Evolutionary conservation across 2,329 filamentous ascomycete genomes (phyloP), one percentile per base, ranked within the genome.

Genomic region (Plenodomus biglobosus): DNA sequence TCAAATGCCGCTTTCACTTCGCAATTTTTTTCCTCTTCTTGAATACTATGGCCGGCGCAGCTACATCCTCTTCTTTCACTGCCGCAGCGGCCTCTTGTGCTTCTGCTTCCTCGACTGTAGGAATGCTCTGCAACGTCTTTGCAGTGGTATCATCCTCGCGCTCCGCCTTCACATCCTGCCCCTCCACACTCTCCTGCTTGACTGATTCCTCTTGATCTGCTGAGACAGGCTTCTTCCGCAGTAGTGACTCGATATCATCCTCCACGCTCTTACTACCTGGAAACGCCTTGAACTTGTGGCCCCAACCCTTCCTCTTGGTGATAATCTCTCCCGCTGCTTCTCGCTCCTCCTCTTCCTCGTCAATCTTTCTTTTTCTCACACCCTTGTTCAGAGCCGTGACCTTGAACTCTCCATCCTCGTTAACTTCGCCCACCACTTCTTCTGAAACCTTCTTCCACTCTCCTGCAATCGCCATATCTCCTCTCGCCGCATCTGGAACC

Each of bases 381-480:
- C 84, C 85, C 21, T 77, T 76, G 8, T 80, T 81, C 38, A 75
- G 50, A 8, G 64, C 56, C 22, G 71, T 65, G 7, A 48, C 67
- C 38, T 76, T 75, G 6, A 75, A 75, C 45, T 80, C 76, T 7
- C 76, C 71, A 21, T 75, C 73, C 22, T 73, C 68, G n/a, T 71
- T 72, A 20, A 75, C 71, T 38, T 72, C 70, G 5, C 71, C 70
- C 10, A 68, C 76, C 13, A 77, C 59, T 37, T 60, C 49, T 78
- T 38, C 83, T 79, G 58, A 61, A 35, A 89, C 82, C 5, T 81
- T 84, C 49, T 90, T 84, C 92, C 92, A 99, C 44, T 95, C 88
- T 24, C 94, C 90, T 3, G 87, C 85, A 76, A 96, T 85, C 4
- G 92, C 91, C 83, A 96, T 85, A 50, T 94, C 89, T 2, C 81